Evolutionary conservation across 192 early-diverging fungal genomes (phyloP).

Genomic region (Funneliformis mosseae): DNA sequence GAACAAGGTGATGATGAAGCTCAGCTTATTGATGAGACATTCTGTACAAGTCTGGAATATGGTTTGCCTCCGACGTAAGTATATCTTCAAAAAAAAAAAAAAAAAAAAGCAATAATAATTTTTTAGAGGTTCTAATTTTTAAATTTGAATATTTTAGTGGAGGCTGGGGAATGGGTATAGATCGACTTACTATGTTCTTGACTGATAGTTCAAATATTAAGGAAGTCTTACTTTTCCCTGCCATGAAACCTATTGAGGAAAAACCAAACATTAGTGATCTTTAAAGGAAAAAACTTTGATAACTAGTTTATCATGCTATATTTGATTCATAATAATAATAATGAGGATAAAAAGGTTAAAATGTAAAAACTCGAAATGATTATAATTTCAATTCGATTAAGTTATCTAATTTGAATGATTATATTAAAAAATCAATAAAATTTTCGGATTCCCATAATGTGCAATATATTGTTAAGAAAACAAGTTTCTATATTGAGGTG

Average conservation of each 20-base stretch:
- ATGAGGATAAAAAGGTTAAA: no score
- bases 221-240: conserved; percentile 79
- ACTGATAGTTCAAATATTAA: conserved; percentile 98
- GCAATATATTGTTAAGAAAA: no score
- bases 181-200: conserved; percentile 98
- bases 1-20: conserved; percentile 98
- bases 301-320: no score
- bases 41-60: conserved; percentile 95
- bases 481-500: no score
- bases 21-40: conserved; percentile 96
- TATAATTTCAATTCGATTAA: no score
- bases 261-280: conserved; percentile 23
- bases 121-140: not conserved
- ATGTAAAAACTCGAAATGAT: no score
- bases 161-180: conserved; percentile 94
- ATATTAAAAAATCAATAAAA: no score
- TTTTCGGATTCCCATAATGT: no score
- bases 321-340: no score
- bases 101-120: conserved; percentile 22
- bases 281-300: no score
- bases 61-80: conserved; percentile 88
- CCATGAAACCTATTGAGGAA: conserved; percentile 67
- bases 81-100: conserved; percentile 34
- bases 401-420: no score
- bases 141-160: conserved; percentile 39